phyloP scores from a whole-genome alignment of 768 basidiomycete genomes.

The Lactifluus piperatus region DNA sequence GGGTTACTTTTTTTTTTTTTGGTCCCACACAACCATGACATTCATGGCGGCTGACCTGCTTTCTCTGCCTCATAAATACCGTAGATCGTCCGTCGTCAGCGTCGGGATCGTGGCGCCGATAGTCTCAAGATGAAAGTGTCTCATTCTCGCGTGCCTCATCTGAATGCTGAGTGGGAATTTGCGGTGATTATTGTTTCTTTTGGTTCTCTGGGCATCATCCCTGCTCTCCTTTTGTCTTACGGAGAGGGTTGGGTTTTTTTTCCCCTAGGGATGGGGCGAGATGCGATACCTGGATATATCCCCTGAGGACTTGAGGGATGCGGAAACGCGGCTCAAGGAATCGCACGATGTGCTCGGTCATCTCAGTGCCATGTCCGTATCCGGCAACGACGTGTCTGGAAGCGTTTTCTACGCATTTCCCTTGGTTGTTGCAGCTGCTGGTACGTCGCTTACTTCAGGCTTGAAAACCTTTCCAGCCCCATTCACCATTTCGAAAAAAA shows the following conservation, averaged over 20 bases:
- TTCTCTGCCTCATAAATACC: no score
- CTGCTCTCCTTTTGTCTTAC: neutral
- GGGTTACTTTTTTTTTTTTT: no score
- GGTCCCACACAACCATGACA: no score
- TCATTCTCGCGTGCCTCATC: constrained; percentile 11
- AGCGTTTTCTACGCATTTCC: constrained; percentile 21
- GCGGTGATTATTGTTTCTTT: neutral
- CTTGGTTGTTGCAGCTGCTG: constrained; percentile 15
- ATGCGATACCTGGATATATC: constrained; percentile 19
- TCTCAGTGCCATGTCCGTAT: constrained; percentile 15
- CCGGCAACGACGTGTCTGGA: constrained; percentile 16
- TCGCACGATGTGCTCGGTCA: constrained; percentile 14
- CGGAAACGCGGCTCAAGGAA: neutral
- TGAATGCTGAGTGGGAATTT: constrained; percentile 17
- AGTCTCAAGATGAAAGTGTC: constrained; percentile 16
- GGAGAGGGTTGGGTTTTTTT: neutral
- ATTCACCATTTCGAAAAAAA: no score
- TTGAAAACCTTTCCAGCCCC: neutral
- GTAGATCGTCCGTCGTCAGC: constrained; percentile 20
- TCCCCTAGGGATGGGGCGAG: constrained; percentile 19
- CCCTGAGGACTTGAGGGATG: constrained; percentile 3
- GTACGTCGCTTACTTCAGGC: neutral
- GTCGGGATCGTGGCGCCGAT: constrained; percentile 6
- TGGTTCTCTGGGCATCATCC: neutral
- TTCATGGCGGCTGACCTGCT: no score